These are phyloP conservation scores for Candida namnaoensis DNA, from an alignment of 805 yeast genomes.

Conservation along the genomic window DNA sequence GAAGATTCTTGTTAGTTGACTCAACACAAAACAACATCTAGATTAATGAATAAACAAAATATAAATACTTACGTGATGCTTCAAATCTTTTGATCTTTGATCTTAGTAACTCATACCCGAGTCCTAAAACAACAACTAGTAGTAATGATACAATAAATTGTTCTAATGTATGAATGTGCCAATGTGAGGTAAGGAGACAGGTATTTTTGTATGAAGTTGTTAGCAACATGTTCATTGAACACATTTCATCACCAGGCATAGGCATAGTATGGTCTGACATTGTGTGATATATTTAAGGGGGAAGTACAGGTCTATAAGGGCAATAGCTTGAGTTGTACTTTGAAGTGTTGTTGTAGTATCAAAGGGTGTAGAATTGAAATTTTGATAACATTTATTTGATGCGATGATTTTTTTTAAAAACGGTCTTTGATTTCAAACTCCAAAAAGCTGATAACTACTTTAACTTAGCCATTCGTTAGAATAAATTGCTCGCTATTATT, in stretches of 20 bases:
- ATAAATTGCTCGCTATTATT: no score
- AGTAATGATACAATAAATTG: constrained; percentile 46
- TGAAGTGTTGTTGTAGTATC: no score
- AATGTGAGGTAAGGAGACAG: constrained; percentile 69
- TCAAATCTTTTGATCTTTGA: constrained; percentile 9
- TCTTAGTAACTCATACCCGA: constrained; percentile 57
- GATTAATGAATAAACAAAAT: no score
- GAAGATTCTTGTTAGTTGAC: neutral
- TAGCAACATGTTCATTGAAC: neutral
- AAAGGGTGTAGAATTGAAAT: no score
- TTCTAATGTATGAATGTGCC: constrained; percentile 55
- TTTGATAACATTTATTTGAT: no score
- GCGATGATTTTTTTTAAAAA: no score
- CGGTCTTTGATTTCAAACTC: no score
- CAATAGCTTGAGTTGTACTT: no score
- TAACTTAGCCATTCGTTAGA: no score
- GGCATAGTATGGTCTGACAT: constrained; percentile 10
- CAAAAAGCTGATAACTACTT: no score
- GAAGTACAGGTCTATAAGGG: no score
- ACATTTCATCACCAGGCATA: constrained; percentile 16
- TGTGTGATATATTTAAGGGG: constrained; percentile 12
- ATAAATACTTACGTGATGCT: constrained; percentile 11
- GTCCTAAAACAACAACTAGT: constrained; percentile 37
- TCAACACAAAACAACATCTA: no score
- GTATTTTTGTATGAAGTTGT: constrained; percentile 30